Base-by-base conservation (phyloP, 495 filamentous ascomycete species). In the Penicillium tannophilum region DNA sequence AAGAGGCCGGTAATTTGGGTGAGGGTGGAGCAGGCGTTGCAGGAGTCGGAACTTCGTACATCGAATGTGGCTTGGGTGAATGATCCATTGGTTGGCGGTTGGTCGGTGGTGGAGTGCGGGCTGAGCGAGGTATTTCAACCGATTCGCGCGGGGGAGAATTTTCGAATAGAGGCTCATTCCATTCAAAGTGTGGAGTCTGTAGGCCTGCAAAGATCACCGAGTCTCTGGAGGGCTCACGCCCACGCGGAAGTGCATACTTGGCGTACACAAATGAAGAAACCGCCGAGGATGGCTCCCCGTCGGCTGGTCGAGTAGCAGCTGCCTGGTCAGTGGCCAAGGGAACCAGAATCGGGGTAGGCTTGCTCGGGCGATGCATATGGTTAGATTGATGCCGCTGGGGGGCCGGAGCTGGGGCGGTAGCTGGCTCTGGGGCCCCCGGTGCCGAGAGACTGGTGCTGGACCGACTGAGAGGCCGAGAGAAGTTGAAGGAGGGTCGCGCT, bases 391-490 rank as follows among this genome's bases (percentile, higher is more conserved):
- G 58, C 17, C 59, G 49, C 14, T 42, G 56, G 16, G 55, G 52
- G 8, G 49, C 52, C 7, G 56, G 26, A 6, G 47, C 31, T 12
- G 51, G 55, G n/a, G 55, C 52, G 11, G 46, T 52, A 12, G 47
- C 31, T 17, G 56, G 52, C 44, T 71, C 73, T 5, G 67, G 77
- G 8, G 65, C 56, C 35, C 66, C 59, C 1, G 74, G 69, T 0
- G 71, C 71, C 8, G 75, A 86, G 14, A 90, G 82, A 47, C 83
- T 86, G 6, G 77, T 75, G 54, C 87, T 88, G 9, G 88, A 86
- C 60, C 91, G 83, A 72, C 94, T 97, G 30, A 94, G 62, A 3
- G 94, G 94, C 7, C 94, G 80, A 3, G 94, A 97, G 72, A 98
- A 98, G 71, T 98, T 98, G 69, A 93, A 93, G 2, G 89, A 81